Evolutionary conservation across 257 asterid species (phyloP).

Genomic region (Coffea canephora): DNA sequence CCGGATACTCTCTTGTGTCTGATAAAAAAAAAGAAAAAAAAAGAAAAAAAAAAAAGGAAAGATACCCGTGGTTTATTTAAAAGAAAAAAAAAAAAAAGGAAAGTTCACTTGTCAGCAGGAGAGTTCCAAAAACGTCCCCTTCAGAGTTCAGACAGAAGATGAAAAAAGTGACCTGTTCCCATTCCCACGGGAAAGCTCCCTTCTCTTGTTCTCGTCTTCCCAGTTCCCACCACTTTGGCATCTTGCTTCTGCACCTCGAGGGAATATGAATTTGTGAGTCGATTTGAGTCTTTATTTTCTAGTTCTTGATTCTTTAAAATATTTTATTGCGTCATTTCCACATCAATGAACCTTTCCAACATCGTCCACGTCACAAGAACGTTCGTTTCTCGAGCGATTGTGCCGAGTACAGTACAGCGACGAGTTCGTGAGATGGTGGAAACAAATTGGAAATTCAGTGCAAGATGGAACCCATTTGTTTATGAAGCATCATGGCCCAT

Average conservation of each 20-base stretch:
- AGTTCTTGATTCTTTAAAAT: conserved; percentile 7
- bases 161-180: not conserved
- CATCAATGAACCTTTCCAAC: not conserved
- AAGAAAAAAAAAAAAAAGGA: no score
- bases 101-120: not conserved
- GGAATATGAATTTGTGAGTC: conserved; percentile 32
- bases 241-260: conserved; percentile 24
- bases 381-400: not conserved
- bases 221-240: conserved; percentile 39
- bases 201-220: conserved; percentile 20
- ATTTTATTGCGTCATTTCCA: not conserved
- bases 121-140: not conserved
- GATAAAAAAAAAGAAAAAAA: no score
- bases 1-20: no score
- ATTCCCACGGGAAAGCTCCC: conserved; percentile 38
- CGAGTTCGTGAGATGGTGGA: not conserved
- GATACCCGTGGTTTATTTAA: no score
- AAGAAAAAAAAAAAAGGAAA: no score
- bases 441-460: not conserved
- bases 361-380: conserved; percentile 8
- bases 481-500: conserved; percentile 33
- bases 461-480: conserved; percentile 30
- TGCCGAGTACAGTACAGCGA: not conserved
- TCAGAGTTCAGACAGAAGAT: not conserved
- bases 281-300: not conserved